phyloP scores from a whole-genome alignment of 2,329 filamentous ascomycete genomes.

The Mycocentrospora acerina region DNA sequence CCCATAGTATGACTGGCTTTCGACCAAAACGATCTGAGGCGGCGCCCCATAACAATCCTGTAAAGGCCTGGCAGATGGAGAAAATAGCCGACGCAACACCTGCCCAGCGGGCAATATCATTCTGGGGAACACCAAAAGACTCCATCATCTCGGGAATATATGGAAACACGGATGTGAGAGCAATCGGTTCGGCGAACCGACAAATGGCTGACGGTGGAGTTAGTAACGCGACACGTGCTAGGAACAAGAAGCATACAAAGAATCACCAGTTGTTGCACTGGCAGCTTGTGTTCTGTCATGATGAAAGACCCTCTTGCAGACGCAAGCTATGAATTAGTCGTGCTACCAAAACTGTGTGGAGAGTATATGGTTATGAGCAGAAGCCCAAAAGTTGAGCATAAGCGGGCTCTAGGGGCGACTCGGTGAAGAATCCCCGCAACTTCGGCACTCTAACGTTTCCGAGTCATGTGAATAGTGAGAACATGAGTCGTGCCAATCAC shows the following conservation, averaged over 20 bases:
- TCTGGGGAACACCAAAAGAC: constrained; percentile 41
- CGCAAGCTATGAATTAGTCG: too few species aligned
- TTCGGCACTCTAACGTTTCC: too few species aligned
- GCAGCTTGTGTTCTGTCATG: constrained; percentile 43
- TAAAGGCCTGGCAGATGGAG: constrained; percentile 74
- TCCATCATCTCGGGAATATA: constrained; percentile 70
- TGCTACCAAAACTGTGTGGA: too few species aligned
- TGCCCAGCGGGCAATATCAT: constrained; percentile 63
- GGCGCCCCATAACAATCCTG: constrained; percentile 85
- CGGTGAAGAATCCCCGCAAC: too few species aligned
- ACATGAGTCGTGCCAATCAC: too few species aligned
- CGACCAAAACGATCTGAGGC: constrained; percentile 80
- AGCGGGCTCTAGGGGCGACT: too few species aligned
- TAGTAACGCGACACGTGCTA: constrained; percentile 1
- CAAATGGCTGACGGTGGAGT: constrained; percentile 70
- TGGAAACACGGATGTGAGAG: constrained; percentile 88
- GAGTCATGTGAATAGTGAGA: too few species aligned
- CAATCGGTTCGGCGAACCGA: constrained; percentile 88
- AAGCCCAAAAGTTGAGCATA: too few species aligned
- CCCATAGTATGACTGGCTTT: constrained; percentile 80
- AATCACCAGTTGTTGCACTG: constrained; percentile 44
- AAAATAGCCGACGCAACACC: constrained; percentile 85
- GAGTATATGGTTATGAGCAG: too few species aligned
- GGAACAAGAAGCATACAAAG: constrained; percentile 30
- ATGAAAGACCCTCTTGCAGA: too few species aligned